These are phyloP conservation scores for Saccharomyces paradoxus DNA, from an alignment of 805 yeast species.

Conservation along the genomic window DNA sequence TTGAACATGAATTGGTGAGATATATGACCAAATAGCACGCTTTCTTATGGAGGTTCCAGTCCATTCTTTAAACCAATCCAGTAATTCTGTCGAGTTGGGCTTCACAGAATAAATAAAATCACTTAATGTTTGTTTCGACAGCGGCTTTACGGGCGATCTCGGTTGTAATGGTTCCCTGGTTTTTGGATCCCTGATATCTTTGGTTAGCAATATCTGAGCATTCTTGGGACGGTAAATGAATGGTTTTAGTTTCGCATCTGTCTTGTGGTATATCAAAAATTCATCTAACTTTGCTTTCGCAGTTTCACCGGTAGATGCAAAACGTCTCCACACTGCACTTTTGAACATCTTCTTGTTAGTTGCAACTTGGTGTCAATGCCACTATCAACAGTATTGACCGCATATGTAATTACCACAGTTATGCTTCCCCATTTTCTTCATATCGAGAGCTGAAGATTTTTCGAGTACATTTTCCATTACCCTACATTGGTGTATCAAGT, in stretches of 20 bases:
- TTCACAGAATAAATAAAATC: slow-evolving; percentile 19
- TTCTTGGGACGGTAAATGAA: slow-evolving; percentile 36
- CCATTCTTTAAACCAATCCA: slow-evolving; percentile 22
- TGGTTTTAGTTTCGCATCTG: slow-evolving; percentile 30
- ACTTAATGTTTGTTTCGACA: slow-evolving; percentile 21
- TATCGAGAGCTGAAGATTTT: neutral
- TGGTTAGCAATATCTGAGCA: slow-evolving; percentile 31
- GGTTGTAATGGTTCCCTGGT: slow-evolving; percentile 31
- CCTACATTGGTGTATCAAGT: neutral
- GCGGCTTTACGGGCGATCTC: slow-evolving; percentile 25
- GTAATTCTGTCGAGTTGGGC: slow-evolving; percentile 15
- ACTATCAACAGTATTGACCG: neutral
- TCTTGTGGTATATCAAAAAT: slow-evolving; percentile 30
- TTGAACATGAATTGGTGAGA: slow-evolving; percentile 19
- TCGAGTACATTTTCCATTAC: neutral
- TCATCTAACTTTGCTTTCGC: slow-evolving; percentile 26
- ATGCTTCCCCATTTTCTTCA: neutral
- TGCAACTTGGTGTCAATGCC: neutral
- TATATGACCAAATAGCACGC: slow-evolving; percentile 18
- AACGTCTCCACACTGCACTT: slow-evolving; percentile 9
- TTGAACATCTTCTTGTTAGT: neutral
- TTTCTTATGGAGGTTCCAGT: slow-evolving; percentile 21
- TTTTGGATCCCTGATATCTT: slow-evolving; percentile 34
- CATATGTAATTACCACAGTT: neutral
- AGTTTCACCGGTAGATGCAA: slow-evolving; percentile 9